phyloP scores from a whole-genome alignment of 2,329 filamentous ascomycete genomes.

The Corinectria fuckeliana region DNA sequence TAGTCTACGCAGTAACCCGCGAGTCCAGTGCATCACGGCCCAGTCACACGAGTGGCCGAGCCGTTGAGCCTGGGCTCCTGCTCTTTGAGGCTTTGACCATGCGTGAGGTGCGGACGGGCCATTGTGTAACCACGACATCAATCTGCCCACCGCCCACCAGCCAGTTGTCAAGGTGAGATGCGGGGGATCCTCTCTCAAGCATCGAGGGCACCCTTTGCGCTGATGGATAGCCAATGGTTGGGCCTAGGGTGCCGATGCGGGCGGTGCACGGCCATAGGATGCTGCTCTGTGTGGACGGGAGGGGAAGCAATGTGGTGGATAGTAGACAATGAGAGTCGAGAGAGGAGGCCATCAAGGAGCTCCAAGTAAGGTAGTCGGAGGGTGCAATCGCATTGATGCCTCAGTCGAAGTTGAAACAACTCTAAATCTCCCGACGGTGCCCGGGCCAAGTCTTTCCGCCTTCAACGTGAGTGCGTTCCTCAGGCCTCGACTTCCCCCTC shows the following conservation, averaged over 20 bases:
- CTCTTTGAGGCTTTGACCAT: background rate
- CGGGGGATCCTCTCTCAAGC: background rate
- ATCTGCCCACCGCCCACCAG: slow-evolving; percentile 8
- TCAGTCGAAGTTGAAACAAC: slow-evolving; percentile 14
- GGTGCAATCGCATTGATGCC: too few species aligned
- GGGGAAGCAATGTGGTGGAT: background rate
- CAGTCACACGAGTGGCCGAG: slow-evolving; percentile 9
- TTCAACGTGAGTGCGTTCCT: background rate
- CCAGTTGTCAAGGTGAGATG: slow-evolving; percentile 2
- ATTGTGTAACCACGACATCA: slow-evolving; percentile 1
- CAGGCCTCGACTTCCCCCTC: background rate
- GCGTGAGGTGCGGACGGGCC: background rate
- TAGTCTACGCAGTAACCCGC: too few species aligned
- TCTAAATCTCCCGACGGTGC: slow-evolving; percentile 9
- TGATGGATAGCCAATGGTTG: background rate
- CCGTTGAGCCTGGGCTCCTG: slow-evolving; percentile 11
- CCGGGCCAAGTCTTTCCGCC: background rate
- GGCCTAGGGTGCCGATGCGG: background rate
- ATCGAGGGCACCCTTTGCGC: background rate
- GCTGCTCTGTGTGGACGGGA: background rate
- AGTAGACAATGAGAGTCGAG: background rate
- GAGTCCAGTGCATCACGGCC: background rate
- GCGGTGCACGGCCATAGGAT: background rate
- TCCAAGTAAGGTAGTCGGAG: background rate
- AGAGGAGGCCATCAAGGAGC: background rate